phyloP scores from a whole-genome alignment of 148 eudicot genomes.

The Rhododendron vialii region DNA sequence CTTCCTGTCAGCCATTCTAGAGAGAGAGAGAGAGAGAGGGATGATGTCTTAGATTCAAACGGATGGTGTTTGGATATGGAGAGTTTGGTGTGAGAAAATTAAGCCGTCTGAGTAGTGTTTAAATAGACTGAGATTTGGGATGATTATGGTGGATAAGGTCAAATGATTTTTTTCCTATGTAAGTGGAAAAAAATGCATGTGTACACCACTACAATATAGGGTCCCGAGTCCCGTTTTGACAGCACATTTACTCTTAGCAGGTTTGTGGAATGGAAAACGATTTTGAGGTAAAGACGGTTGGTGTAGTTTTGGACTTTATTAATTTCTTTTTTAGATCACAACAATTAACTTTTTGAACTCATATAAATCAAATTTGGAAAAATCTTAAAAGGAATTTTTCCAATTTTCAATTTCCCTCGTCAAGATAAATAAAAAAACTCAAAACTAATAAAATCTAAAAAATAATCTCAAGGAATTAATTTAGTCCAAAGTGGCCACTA shows the following conservation, averaged over 20 bases:
- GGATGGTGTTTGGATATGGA: neutral
- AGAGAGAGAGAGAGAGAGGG: neutral
- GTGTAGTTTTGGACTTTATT: neutral
- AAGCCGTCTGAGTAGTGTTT: neutral
- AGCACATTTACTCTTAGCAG: neutral
- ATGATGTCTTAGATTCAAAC: neutral
- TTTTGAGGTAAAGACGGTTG: neutral
- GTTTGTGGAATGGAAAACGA: too few species aligned
- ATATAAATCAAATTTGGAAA: neutral
- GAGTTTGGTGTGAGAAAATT: neutral
- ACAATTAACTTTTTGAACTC: neutral
- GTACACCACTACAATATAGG: neutral
- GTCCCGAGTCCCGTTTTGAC: too few species aligned
- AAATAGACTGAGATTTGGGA: neutral
- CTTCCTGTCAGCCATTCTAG: neutral
- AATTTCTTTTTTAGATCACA: too few species aligned
- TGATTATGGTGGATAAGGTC: neutral
- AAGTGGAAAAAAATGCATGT: too few species aligned
- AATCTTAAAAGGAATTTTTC: too few species aligned
- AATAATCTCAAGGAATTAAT: too few species aligned
- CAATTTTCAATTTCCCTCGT: too few species aligned
- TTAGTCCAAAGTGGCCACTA: too few species aligned
- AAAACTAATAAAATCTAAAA: too few species aligned
- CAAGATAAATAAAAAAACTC: too few species aligned
- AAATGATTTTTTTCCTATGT: neutral